Percentiles rank a stretch among this genome's conserved stretches.
phyloP scores from a whole-genome alignment of 331 rosid species.

The Telfairia occidentalis region DNA sequence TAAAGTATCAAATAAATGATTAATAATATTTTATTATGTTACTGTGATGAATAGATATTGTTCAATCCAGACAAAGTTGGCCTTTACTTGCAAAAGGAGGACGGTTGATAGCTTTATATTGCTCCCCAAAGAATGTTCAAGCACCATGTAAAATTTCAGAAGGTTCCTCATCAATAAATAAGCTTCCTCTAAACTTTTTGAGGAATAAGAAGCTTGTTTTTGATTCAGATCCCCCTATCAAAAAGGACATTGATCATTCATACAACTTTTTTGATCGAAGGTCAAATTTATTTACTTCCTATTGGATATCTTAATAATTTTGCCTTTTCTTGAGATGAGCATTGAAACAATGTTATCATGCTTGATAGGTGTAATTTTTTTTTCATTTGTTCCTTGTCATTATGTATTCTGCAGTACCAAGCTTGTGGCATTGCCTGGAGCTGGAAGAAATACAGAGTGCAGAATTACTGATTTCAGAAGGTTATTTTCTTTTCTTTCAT shows the following conservation, averaged over 20 bases:
- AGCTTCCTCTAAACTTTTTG: conserved; percentile 16
- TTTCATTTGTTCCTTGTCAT: conserved; percentile 7
- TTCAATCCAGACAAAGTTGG: conserved; percentile 26
- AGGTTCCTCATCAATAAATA: conserved; percentile 23
- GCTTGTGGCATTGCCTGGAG: conserved; percentile 69
- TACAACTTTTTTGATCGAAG: conserved; percentile 53
- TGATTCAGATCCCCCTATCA: conserved; percentile 71
- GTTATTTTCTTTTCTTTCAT: conserved; percentile 21
- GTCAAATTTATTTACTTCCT: conserved; percentile 19
- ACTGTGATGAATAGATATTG: conserved; percentile 22
- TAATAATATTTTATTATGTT: background rate
- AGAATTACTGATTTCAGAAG: conserved; percentile 88
- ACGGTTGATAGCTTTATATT: conserved; percentile 23
- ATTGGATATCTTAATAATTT: background rate
- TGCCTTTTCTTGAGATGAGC: background rate
- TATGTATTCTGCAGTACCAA: conserved; percentile 35
- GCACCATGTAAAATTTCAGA: conserved; percentile 31
- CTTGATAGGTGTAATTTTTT: background rate
- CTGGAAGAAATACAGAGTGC: conserved; percentile 78
- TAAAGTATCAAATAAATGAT: background rate
- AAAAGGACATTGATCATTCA: conserved; percentile 39
- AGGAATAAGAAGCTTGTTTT: conserved; percentile 56
- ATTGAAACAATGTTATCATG: too few species aligned
- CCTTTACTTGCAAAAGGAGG: conserved; percentile 21
- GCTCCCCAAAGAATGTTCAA: conserved; percentile 31